A percentile compares a stretch with the other conserved stretches of the same genome.
phyloP scores from a whole-genome alignment of 1,284 basidiomycete species.

The Earliella scabrosa region DNA sequence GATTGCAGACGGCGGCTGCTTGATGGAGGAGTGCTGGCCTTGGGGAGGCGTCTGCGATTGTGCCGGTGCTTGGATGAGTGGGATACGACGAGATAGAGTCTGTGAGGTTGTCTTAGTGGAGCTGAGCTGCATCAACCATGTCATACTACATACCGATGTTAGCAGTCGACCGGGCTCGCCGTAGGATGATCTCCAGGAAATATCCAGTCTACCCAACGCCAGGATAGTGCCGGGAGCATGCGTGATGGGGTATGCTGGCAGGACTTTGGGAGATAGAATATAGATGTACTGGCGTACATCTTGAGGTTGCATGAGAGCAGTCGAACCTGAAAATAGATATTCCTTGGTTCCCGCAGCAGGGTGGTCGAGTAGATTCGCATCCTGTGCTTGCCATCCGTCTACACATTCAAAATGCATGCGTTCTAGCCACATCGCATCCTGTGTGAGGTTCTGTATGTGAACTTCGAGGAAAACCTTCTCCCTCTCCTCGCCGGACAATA shows the following conservation, averaged over 20 bases:
- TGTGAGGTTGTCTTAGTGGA: conserved; percentile 24
- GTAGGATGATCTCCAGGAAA: conserved; percentile 80
- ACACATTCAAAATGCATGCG: conserved; percentile 74
- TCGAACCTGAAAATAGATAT: conserved; percentile 62
- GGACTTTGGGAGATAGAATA: conserved; percentile 61
- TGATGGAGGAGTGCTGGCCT: conserved; percentile 37
- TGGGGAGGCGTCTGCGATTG: conserved; percentile 31
- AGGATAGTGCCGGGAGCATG: conserved; percentile 71
- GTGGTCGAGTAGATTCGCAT: conserved; percentile 47
- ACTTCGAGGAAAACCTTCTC: conserved; percentile 87
- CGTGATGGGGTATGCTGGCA: conserved; percentile 51
- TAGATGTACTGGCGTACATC: conserved; percentile 87
- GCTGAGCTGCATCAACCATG: background rate
- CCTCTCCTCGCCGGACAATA: conserved; percentile 62
- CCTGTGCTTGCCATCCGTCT: conserved; percentile 68
- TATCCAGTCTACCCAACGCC: conserved; percentile 80
- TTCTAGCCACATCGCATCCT: conserved; percentile 78
- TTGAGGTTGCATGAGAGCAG: conserved; percentile 77
- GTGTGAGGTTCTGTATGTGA: conserved; percentile 85
- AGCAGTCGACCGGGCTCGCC: conserved; percentile 83
- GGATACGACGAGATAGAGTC: conserved; percentile 77
- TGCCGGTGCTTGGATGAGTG: conserved; percentile 42
- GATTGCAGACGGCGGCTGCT: conserved; percentile 65
- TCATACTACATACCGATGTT: conserved; percentile 58
- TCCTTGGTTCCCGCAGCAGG: conserved; percentile 31